phyloP scores from a whole-genome alignment of 2,329 filamentous ascomycete species.

The Balansia obtecta region DNA sequence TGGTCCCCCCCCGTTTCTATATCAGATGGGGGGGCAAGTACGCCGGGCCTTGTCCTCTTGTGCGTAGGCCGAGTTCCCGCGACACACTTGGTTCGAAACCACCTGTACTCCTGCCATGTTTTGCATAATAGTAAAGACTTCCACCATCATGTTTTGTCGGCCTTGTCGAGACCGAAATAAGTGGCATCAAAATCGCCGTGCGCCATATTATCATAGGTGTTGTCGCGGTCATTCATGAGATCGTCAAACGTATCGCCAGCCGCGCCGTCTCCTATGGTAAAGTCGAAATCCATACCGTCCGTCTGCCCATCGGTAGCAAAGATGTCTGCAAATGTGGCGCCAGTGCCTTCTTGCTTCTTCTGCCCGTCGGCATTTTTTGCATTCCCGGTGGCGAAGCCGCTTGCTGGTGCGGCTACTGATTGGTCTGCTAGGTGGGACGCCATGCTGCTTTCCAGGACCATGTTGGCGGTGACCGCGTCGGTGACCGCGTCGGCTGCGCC shows the following conservation, averaged over 20 bases:
- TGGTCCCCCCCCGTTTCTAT: no score
- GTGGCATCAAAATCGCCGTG: constrained; percentile 35
- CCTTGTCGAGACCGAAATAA: constrained; percentile 29
- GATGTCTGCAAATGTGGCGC: constrained; percentile 29
- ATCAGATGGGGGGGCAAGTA: no score
- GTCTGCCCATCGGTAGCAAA: constrained; percentile 31
- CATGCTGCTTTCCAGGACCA: constrained; percentile 19
- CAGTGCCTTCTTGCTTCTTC: constrained; percentile 17
- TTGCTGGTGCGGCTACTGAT: constrained; percentile 5
- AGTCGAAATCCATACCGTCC: constrained; percentile 25
- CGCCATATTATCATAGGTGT: constrained; percentile 27
- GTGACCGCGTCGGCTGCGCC: constrained; percentile 19
- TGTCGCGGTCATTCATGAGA: constrained; percentile 31
- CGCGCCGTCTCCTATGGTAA: constrained; percentile 17
- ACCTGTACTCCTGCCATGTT: no score
- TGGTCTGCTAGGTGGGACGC: constrained; percentile 13
- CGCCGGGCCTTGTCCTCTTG: no score
- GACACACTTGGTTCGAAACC: no score
- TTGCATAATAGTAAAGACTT: not conserved
- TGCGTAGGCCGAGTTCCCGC: no score
- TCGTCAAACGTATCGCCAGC: constrained; percentile 35
- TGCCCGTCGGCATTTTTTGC: constrained; percentile 10
- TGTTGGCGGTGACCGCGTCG: constrained; percentile 16
- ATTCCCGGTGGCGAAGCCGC: constrained; percentile 4
- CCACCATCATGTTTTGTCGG: constrained; percentile 10